Percentiles rank a stretch among this genome's conserved stretches.
Conservation (phyloP, 2,329 filamentous ascomycete genomes). For the Parastagonospora nodorum region DNA sequence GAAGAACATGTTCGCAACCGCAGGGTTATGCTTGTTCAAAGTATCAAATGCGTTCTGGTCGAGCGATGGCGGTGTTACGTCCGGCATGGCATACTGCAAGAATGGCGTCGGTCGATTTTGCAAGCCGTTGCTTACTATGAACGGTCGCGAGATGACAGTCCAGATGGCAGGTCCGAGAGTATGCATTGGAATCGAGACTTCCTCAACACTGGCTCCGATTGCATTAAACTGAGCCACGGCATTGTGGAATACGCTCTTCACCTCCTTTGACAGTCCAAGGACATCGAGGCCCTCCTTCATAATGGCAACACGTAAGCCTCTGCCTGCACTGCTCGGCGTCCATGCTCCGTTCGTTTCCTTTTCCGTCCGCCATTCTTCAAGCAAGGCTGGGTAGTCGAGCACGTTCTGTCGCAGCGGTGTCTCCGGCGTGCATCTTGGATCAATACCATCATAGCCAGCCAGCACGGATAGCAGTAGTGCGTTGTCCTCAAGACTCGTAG, state of each 20-base stretch:
- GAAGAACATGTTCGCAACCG: conserved; percentile 53
- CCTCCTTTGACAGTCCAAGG: conserved; percentile 45
- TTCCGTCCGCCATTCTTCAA: conserved; percentile 28
- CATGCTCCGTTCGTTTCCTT: conserved; percentile 34
- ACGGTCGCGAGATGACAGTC: conserved; percentile 47
- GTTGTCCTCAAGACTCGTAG: conserved; percentile 48
- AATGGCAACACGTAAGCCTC: conserved; percentile 53
- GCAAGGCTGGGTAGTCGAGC: conserved; percentile 39
- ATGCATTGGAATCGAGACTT: conserved; percentile 57
- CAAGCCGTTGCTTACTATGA: conserved; percentile 32
- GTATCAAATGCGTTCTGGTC: conserved; percentile 52
- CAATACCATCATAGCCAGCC: conserved; percentile 54
- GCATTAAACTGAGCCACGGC: conserved; percentile 45
- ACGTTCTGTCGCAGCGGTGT: conserved; percentile 45
- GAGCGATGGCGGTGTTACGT: conserved; percentile 26
- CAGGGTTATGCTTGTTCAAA: conserved; percentile 52
- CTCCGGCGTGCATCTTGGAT: conserved; percentile 50
- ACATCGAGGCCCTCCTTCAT: conserved; percentile 52
- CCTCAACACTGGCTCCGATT: conserved; percentile 52
- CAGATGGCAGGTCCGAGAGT: conserved; percentile 54
- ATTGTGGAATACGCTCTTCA: conserved; percentile 46
- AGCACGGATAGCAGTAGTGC: conserved; percentile 48
- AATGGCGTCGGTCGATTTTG: conserved; percentile 34
- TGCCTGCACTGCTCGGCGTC: conserved; percentile 37
- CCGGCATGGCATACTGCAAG: conserved; percentile 35